Conservation (phyloP, 768 basidiomycete species). For the Inosperma sp. region DNA sequence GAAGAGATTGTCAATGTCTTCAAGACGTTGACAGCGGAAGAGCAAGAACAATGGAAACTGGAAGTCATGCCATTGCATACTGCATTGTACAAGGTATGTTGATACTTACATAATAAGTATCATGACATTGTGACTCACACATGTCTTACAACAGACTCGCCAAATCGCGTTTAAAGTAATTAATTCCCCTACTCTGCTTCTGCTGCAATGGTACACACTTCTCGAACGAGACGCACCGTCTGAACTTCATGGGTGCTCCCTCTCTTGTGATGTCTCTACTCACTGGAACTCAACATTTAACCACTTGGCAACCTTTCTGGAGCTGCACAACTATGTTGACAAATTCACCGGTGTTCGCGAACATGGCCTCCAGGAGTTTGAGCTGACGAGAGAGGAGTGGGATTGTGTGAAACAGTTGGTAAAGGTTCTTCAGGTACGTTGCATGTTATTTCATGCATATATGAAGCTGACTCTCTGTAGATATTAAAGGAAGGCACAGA, state of each 20-base stretch:
- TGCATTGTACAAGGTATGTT: background rate
- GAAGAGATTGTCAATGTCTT: slow-evolving; percentile 3
- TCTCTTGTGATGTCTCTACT: background rate
- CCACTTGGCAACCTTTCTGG: background rate
- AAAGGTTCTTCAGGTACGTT: background rate
- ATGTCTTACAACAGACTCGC: background rate
- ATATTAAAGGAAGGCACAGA: background rate
- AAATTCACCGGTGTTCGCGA: background rate
- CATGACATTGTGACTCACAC: background rate
- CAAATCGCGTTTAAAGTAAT: background rate
- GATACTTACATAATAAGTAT: background rate
- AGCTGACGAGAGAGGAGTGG: slow-evolving; percentile 1
- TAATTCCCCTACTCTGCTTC: background rate
- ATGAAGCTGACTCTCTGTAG: background rate
- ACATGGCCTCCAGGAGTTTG: background rate
- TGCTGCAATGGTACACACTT: background rate
- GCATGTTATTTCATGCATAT: background rate
- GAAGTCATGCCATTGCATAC: background rate
- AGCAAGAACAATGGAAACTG: background rate
- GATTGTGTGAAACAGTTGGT: slow-evolving; percentile 2
- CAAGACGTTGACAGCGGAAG: background rate
- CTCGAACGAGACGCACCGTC: background rate
- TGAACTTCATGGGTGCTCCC: slow-evolving; percentile 2
- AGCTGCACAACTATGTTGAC: background rate
- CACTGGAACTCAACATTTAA: background rate